Conservation (phyloP, 2,329 filamentous ascomycete genomes). For the Coniochaeta prunicola region DNA sequence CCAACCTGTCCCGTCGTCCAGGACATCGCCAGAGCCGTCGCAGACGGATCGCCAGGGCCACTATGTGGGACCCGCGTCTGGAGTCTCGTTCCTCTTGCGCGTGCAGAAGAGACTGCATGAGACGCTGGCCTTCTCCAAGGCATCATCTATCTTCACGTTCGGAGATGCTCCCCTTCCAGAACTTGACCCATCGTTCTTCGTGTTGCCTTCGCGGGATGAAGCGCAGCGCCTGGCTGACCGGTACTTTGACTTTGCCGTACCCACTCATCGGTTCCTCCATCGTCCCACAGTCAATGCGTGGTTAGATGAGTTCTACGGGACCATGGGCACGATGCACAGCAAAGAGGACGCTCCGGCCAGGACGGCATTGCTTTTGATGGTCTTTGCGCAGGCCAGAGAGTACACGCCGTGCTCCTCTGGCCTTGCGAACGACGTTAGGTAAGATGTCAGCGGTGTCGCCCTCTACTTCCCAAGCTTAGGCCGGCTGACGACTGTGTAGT, state of each 20-base stretch:
- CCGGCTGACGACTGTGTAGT: slow-evolving; percentile 8
- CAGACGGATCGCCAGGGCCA: slow-evolving; percentile 37
- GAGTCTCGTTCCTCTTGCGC: slow-evolving; percentile 39
- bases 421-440: slow-evolving; percentile 1
- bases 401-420: slow-evolving; percentile 19
- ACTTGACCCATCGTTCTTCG: slow-evolving; percentile 32
- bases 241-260: slow-evolving; percentile 36
- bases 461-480: not conserved
- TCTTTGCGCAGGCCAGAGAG: slow-evolving; percentile 42
- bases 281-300: slow-evolving; percentile 30
- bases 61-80: slow-evolving; percentile 39
- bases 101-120: slow-evolving; percentile 41
- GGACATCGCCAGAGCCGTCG: slow-evolving; percentile 35
- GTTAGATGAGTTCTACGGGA: slow-evolving; percentile 38
- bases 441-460: not conserved
- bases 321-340: slow-evolving; percentile 29
- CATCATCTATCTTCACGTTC: slow-evolving; percentile 40
- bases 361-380: slow-evolving; percentile 27
- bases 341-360: slow-evolving; percentile 29
- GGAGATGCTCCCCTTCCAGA: slow-evolving; percentile 40
- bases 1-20: slow-evolving; percentile 16
- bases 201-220: slow-evolving; percentile 26
- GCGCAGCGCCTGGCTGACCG: slow-evolving; percentile 20
- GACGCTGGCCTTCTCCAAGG: slow-evolving; percentile 25
- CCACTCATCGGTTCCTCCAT: slow-evolving; percentile 35